These are phyloP conservation scores for Fusarium sterilihyphosum DNA, from an alignment of 2,329 filamentous ascomycete species.

Conservation along the genomic window DNA sequence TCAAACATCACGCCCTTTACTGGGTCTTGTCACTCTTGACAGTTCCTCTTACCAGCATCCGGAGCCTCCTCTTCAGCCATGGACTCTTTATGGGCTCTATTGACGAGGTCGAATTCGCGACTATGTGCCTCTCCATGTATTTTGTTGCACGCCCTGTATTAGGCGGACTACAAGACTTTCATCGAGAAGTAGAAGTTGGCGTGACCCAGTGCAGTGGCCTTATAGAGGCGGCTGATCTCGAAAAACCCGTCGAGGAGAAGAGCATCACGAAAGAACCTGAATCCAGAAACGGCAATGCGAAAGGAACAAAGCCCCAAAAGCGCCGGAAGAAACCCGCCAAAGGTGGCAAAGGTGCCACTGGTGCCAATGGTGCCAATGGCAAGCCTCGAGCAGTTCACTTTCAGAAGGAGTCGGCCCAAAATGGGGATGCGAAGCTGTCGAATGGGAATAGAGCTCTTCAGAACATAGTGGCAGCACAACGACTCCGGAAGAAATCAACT, in stretches of 20 bases:
- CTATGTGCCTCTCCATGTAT: conserved; percentile 16
- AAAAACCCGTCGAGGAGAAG: not conserved
- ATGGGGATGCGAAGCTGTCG: not conserved
- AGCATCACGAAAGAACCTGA: not conserved
- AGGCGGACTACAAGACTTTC: not conserved
- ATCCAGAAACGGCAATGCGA: not conserved
- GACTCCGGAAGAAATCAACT: not conserved
- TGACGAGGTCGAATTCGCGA: not conserved
- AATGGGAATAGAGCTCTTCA: not conserved
- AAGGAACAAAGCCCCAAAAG: not conserved
- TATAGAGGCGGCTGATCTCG: not conserved
- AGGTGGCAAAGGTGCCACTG: not conserved
- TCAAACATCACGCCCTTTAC: conserved; percentile 24
- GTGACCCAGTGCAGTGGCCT: not conserved
- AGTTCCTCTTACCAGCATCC: not conserved
- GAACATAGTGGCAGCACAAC: not conserved
- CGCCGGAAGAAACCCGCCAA: not conserved
- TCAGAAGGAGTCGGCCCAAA: not conserved
- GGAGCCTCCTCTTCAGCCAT: not conserved
- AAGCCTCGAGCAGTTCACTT: not conserved
- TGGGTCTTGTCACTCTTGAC: conserved; percentile 32
- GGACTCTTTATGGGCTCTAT: not conserved
- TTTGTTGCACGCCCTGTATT: not conserved
- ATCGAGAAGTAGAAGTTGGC: not conserved
- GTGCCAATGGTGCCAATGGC: not conserved